Evolutionary conservation across 2,329 filamentous ascomycete genomes (phyloP).

Genomic region (Xylariaceae sp.): DNA sequence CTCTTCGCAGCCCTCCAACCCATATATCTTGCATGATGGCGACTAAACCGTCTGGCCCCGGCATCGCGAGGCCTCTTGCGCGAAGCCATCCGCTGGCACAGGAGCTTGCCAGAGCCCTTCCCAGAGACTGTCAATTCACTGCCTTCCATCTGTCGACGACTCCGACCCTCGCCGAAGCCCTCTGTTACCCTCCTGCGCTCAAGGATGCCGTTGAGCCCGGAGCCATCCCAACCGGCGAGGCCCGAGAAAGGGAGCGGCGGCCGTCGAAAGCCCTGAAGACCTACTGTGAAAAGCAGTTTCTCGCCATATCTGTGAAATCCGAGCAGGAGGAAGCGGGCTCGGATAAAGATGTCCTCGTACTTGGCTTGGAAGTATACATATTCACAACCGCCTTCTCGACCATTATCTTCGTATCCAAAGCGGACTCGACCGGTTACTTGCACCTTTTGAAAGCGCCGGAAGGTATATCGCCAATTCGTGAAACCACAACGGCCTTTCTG

Average conservation of each 20-base stretch:
- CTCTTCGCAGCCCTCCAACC: not conserved
- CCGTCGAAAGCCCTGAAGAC: conserved; percentile 41
- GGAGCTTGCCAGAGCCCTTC: conserved; percentile 43
- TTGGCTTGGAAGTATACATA: conserved; percentile 80
- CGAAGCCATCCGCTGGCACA: conserved; percentile 24
- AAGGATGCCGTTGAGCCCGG: no score
- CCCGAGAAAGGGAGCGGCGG: conserved; percentile 25
- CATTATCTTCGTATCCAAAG: conserved; percentile 92
- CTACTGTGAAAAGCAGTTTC: conserved; percentile 77
- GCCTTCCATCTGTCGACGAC: conserved; percentile 85
- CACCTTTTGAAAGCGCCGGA: conserved; percentile 56
- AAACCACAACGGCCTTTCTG: conserved; percentile 68
- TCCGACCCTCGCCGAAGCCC: conserved; percentile 62
- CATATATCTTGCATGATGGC: conserved; percentile 9
- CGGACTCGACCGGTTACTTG: conserved; percentile 89
- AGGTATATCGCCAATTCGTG: conserved; percentile 65
- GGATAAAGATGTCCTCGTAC: conserved; percentile 55
- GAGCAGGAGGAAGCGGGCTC: conserved; percentile 7
- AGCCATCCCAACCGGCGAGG: no score
- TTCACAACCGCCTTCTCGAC: conserved; percentile 76
- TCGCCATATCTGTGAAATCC: conserved; percentile 42
- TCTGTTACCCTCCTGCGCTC: conserved; percentile 73
- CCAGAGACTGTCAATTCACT: conserved; percentile 50
- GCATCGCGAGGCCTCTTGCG: no score
- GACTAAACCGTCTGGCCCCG: conserved; percentile 1